Percentiles rank a stretch among this genome's conserved stretches.
Conservation (phyloP, 2,329 filamentous ascomycete species). For the Phyllosticta citribraziliensis region DNA sequence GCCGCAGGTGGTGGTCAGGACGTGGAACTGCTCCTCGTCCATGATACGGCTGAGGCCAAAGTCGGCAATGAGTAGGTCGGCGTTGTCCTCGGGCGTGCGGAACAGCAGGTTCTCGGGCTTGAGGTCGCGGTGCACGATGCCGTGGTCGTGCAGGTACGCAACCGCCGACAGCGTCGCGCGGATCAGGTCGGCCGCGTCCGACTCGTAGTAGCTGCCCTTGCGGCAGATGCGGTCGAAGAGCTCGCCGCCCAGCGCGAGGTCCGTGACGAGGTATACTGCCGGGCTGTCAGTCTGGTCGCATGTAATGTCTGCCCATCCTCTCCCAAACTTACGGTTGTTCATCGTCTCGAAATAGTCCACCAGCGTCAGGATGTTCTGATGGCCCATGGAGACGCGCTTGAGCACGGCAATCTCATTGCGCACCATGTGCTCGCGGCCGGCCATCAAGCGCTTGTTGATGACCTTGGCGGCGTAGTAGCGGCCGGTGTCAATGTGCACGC, state of each 20-base stretch:
- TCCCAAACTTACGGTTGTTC: conserved; percentile 66
- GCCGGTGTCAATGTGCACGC: conserved; percentile 94
- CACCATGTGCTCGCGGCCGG: conserved; percentile 96
- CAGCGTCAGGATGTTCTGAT: conserved; percentile 93
- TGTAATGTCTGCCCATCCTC: neutral
- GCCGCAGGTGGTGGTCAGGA: conserved; percentile 92
- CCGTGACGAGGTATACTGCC: conserved; percentile 88
- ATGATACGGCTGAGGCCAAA: conserved; percentile 95
- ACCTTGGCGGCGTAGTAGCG: conserved; percentile 98
- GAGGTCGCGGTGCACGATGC: conserved; percentile 93
- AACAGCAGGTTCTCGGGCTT: conserved; percentile 98
- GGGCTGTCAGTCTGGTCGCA: neutral
- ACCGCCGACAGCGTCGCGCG: conserved; percentile 94
- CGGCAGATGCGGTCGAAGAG: conserved; percentile 97
- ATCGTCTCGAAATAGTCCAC: conserved; percentile 99
- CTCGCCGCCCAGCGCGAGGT: conserved; percentile 90
- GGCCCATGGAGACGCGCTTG: conserved; percentile 97
- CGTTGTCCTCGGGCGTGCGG: conserved; percentile 93
- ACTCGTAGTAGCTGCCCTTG: conserved; percentile 97
- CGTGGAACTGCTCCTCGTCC: conserved; percentile 98
- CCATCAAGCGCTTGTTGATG: conserved; percentile 98
- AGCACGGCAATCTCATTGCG: conserved; percentile 97
- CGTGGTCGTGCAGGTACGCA: conserved; percentile 95
- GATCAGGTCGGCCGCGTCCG: conserved; percentile 89
- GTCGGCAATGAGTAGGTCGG: conserved; percentile 91